phyloP scores from a whole-genome alignment of 176 grass and related monocot species.

The Carex scoparia region DNA sequence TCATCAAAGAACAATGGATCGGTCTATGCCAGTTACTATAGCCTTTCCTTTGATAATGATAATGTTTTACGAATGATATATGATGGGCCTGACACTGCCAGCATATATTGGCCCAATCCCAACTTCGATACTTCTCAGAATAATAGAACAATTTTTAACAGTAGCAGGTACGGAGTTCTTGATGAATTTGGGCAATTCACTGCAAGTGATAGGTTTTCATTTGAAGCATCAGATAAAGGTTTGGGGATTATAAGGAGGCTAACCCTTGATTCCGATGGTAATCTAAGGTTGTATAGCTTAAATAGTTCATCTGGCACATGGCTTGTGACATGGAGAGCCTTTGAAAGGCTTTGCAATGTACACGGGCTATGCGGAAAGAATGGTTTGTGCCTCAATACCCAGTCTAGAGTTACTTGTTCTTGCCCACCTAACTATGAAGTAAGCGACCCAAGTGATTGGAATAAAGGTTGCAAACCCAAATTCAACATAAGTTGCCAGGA shows the following conservation, averaged over 20 bases:
- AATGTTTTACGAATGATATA: conserved; percentile 27
- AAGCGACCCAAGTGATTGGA: conserved; percentile 20
- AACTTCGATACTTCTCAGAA: neutral
- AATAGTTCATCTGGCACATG: conserved; percentile 1
- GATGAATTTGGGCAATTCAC: conserved; percentile 10
- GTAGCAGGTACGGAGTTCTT: conserved; percentile 21
- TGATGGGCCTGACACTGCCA: conserved; percentile 10
- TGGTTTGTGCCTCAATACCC: conserved; percentile 10
- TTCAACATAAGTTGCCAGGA: conserved; percentile 2
- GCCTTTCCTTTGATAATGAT: conserved; percentile 31
- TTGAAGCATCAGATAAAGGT: conserved; percentile 35
- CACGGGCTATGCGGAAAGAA: conserved; percentile 21
- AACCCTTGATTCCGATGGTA: conserved; percentile 31
- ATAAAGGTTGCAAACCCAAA: conserved; percentile 22
- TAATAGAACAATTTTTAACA: conserved; percentile 30
- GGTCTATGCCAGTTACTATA: conserved; percentile 24
- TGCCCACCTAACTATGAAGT: conserved; percentile 23
- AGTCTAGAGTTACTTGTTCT: neutral
- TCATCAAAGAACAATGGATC: conserved; percentile 15
- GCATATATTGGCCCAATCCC: conserved; percentile 49
- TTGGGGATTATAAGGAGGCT: neutral
- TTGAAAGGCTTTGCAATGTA: neutral
- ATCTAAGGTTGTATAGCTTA: conserved; percentile 25
- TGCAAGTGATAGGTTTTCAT: conserved; percentile 20
- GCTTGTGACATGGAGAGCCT: neutral